Base-by-base conservation (phyloP, 2,329 filamentous ascomycete species). In the Aspergillus eucalypticola region DNA sequence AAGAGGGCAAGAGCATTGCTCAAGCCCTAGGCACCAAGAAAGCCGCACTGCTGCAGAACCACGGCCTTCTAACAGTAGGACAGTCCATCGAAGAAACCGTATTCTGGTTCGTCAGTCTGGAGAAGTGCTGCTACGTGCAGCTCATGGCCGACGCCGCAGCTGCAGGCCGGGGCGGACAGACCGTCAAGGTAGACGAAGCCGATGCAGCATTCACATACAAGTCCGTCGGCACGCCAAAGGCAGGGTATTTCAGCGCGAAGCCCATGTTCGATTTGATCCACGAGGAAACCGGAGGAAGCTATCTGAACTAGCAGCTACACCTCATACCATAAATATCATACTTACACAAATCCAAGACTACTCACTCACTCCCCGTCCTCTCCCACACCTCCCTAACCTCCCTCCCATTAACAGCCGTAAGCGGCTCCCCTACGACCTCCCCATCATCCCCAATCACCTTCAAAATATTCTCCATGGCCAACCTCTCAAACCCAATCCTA, bases 191-290 rank as follows among this genome's bases (percentile, higher is more conserved):
- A 66, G 79, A 82, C 8, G 84, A 89, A 1, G 85, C 86, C 54
- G 89, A 92, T 71, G 89, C 90, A 1, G 78, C 72, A 15, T 90
- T 84, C 68, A 92, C 90, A 0, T 87, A 85, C 67, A 85, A 88
- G 74, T 82, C 84, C 0, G 79, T 91, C 3, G 90, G 90, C 0
- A 83, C 79, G 0, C 80, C 83, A 15, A 69, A 73, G 35, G 87
- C 85, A 0, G 89, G 89, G 0, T 91, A 84, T 81, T 92, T 92
- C 70, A 86, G 83, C 67, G 89, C 87, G 5, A 88, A 87, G 77
- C 89, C 89, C 15, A 67, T 88, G 64, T 92, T 92, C 76, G 88
- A 91, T 77, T 76, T 90, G 42, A 84, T 89, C 63, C 83, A 88
- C 67, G 82, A 83, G 70, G 85, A 88, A 76, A 84, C 82, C 2